phyloP scores from a whole-genome alignment of 257 asterid species.

The Rauvolfia tetraphylla region DNA sequence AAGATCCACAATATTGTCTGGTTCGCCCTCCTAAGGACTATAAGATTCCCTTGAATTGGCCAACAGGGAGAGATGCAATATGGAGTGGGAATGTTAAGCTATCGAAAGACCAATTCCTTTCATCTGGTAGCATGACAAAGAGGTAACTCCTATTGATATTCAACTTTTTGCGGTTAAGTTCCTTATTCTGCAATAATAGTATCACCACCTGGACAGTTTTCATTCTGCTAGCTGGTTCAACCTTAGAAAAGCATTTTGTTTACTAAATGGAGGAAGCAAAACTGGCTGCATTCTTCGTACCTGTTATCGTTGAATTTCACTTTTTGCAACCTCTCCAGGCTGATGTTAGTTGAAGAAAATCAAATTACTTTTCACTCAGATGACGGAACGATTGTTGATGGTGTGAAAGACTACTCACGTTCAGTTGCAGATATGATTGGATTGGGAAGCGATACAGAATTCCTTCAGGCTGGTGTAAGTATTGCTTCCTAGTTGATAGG shows the following conservation, averaged over 20 bases:
- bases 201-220: background rate
- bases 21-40: slow-evolving; percentile 94
- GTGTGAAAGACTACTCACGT: slow-evolving; percentile 84
- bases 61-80: slow-evolving; percentile 82
- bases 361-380: slow-evolving; percentile 94
- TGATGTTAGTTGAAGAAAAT: slow-evolving; percentile 96
- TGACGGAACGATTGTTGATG: slow-evolving; percentile 67
- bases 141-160: slow-evolving; percentile 44
- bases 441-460: slow-evolving; percentile 75
- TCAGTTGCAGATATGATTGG: slow-evolving; percentile 95
- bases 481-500: slow-evolving; percentile 1
- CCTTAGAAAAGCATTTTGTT: background rate
- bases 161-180: background rate
- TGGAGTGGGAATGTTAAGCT: slow-evolving; percentile 94
- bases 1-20: slow-evolving; percentile 56
- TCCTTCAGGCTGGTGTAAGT: slow-evolving; percentile 85
- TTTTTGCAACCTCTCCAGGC: slow-evolving; percentile 47
- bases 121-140: slow-evolving; percentile 99
- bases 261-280: background rate
- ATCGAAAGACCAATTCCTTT: slow-evolving; percentile 92
- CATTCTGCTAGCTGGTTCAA: background rate
- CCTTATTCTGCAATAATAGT: background rate
- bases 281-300: background rate
- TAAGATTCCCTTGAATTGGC: slow-evolving; percentile 92
- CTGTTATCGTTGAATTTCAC: slow-evolving; percentile 6